These are phyloP conservation scores for Cercospora zeae-maydis DNA, from an alignment of 2,329 filamentous ascomycete species.

Conservation along the genomic window DNA sequence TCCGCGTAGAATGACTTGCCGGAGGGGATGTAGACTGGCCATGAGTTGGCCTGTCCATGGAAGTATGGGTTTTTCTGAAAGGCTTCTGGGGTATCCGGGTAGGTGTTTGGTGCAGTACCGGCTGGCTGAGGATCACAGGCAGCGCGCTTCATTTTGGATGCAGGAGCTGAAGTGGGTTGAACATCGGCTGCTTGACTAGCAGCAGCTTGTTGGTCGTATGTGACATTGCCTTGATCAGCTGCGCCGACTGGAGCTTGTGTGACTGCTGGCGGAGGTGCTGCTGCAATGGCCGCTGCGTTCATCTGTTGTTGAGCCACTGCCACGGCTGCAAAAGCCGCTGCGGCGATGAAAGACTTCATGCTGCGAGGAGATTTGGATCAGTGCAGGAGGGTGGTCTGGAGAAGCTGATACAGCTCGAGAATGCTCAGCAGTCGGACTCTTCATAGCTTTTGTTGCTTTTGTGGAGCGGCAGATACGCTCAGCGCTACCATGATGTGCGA, in stretches of 20 bases:
- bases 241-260: conserved; percentile 24
- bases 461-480: neutral
- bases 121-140: conserved; percentile 39
- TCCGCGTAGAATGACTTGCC: conserved; percentile 21
- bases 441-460: neutral
- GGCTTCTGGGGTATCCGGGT: conserved; percentile 28
- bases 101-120: conserved; percentile 33
- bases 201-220: conserved; percentile 20
- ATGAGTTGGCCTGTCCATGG: conserved; percentile 22
- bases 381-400: neutral
- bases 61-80: conserved; percentile 28
- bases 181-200: conserved; percentile 20
- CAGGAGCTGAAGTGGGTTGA: conserved; percentile 21
- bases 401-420: neutral
- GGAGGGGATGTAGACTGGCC: conserved; percentile 13
- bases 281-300: conserved; percentile 24
- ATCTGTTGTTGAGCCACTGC: conserved; percentile 28
- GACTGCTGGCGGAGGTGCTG: conserved; percentile 20
- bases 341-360: conserved; percentile 22
- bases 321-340: conserved; percentile 24
- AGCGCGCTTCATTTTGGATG: conserved; percentile 27
- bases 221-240: conserved; percentile 16
- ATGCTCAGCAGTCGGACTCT: neutral
- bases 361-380: neutral
- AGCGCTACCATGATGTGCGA: no score